These are phyloP conservation scores for Astragalus glycyphyllos DNA, from an alignment of 306 rosid species.

Conservation along the genomic window DNA sequence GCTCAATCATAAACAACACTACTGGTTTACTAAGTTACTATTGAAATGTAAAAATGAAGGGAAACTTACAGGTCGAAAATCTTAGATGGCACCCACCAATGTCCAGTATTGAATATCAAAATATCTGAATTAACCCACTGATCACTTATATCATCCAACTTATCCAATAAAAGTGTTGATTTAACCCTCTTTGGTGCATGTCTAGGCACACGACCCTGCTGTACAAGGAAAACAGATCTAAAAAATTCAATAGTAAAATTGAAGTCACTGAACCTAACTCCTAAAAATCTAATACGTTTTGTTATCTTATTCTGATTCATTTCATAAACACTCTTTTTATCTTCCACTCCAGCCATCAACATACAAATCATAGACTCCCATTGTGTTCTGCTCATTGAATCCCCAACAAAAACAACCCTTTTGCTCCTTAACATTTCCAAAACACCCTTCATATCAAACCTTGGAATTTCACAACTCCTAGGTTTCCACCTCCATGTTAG, in stretches of 20 bases:
- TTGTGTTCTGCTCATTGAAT: constrained; percentile 93
- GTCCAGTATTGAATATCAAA: constrained; percentile 91
- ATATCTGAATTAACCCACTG: constrained; percentile 83
- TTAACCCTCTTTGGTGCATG: constrained; percentile 82
- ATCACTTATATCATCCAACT: constrained; percentile 66
- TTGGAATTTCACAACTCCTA: constrained; percentile 59
- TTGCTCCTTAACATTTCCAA: constrained; percentile 68
- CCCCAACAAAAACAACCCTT: constrained; percentile 84
- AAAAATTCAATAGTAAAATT: constrained; percentile 81
- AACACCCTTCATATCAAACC: constrained; percentile 54
- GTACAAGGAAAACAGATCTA: constrained; percentile 84
- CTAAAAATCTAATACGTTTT: constrained; percentile 68
- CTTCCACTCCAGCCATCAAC: constrained; percentile 84
- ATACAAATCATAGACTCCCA: constrained; percentile 90
- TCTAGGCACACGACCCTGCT: constrained; percentile 60
- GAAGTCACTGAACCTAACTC: constrained; percentile 75
- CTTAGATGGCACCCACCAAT: constrained; percentile 96
- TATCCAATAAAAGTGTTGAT: constrained; percentile 75
- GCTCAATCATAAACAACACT: constrained; percentile 17
- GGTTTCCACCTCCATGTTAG: constrained; percentile 87
- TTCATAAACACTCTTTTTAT: constrained; percentile 77
- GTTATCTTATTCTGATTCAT: constrained; percentile 70
- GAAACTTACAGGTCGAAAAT: constrained; percentile 72
- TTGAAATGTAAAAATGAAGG: constrained; percentile 38
- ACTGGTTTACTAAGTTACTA: not conserved